Conservation (phyloP, 805 yeast species). For the Cyberlindnera amylophila region DNA sequence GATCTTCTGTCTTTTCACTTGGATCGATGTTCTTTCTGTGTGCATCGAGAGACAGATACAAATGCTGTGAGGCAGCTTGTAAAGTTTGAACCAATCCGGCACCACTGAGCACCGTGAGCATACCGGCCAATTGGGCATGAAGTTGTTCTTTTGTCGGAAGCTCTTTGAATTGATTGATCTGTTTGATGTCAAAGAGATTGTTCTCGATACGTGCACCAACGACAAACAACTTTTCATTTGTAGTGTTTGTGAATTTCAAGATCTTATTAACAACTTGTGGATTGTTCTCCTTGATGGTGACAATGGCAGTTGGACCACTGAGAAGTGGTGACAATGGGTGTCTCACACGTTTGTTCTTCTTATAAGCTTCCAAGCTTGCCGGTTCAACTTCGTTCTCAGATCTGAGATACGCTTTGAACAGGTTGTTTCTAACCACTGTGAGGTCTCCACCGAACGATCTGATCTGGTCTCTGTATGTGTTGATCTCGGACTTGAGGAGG, state of each 20-base stretch:
- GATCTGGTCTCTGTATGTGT: slow-evolving; percentile 57
- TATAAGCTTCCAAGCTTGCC: slow-evolving; percentile 51
- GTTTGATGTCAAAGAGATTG: slow-evolving; percentile 45
- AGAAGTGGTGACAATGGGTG: slow-evolving; percentile 74
- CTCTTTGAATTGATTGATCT: slow-evolving; percentile 61
- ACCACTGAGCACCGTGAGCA: slow-evolving; percentile 82
- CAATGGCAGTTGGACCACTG: slow-evolving; percentile 82
- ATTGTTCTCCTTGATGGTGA: slow-evolving; percentile 62
- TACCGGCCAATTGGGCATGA: slow-evolving; percentile 79
- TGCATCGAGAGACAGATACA: slow-evolving; percentile 73
- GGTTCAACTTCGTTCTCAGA: slow-evolving; percentile 73
- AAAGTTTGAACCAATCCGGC: slow-evolving; percentile 83
- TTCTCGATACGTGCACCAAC: slow-evolving; percentile 83
- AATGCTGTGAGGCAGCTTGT: slow-evolving; percentile 58
- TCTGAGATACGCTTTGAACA: slow-evolving; percentile 74
- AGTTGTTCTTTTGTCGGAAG: slow-evolving; percentile 69
- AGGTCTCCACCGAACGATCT: slow-evolving; percentile 63
- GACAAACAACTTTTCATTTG: slow-evolving; percentile 71
- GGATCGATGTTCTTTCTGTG: slow-evolving; percentile 44
- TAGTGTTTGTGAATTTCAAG: slow-evolving; percentile 54
- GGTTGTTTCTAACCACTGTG: slow-evolving; percentile 60
- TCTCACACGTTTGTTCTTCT: slow-evolving; percentile 35
- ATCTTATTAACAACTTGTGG: slow-evolving; percentile 65
- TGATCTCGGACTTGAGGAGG: slow-evolving; percentile 65
- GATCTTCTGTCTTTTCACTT: slow-evolving; percentile 13